Conservation (phyloP, 108 stramenopile species). For the Skeletonema marinoi region DNA sequence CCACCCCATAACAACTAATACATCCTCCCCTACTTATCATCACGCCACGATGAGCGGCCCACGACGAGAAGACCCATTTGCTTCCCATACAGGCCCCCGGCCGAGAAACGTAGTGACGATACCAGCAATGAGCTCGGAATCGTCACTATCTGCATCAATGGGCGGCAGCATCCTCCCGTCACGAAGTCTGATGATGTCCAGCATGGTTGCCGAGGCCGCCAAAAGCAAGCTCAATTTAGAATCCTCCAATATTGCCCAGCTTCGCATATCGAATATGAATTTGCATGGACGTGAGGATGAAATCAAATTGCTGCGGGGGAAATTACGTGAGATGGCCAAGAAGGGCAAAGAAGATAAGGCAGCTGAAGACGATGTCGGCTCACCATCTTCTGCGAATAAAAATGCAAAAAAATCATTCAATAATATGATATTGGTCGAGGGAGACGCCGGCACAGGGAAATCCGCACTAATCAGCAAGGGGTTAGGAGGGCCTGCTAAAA, state of each 20-base stretch:
- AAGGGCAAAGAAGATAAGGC: slow-evolving; percentile 12
- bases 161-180: neutral
- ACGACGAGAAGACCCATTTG: no score
- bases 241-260: neutral
- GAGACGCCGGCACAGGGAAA: slow-evolving; percentile 22
- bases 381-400: neutral
- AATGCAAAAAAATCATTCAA: neutral
- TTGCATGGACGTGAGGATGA: neutral
- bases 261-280: neutral
- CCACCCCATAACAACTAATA: no score
- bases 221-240: neutral
- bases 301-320: slow-evolving; percentile 15
- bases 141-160: no score
- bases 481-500: neutral
- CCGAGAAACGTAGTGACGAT: no score
- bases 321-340: slow-evolving; percentile 17
- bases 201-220: neutral
- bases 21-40: no score
- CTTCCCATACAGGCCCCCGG: no score
- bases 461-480: slow-evolving; percentile 16
- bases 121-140: no score
- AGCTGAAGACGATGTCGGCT: no score
- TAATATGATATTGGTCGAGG: slow-evolving; percentile 16
- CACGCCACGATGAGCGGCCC: no score
- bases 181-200: neutral